These are phyloP conservation scores for Fusarium ramigenum DNA, from an alignment of 2,329 filamentous ascomycete genomes.

Conservation along the genomic window DNA sequence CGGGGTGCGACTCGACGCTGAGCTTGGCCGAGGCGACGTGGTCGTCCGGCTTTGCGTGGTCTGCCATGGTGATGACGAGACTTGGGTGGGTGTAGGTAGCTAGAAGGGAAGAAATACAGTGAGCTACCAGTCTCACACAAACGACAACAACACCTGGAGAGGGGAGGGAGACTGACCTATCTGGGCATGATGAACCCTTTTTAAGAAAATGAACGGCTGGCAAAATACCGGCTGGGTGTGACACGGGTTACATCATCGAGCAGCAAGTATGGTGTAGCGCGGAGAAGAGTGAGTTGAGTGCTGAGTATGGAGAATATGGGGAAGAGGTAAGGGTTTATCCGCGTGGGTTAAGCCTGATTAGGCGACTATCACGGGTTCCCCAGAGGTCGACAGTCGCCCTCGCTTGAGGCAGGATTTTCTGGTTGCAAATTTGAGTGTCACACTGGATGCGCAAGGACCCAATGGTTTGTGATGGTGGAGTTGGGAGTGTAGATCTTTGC, in stretches of 20 bases:
- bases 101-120: not conserved
- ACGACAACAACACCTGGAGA: too few species aligned
- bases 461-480: not conserved
- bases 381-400: conserved; percentile 18
- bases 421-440: conserved; percentile 29
- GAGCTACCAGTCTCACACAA: conserved; percentile 7
- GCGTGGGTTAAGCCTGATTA: not conserved
- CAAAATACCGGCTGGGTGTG: not conserved
- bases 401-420: not conserved
- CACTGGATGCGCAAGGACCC: not conserved
- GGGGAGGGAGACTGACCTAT: not conserved
- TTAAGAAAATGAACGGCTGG: not conserved
- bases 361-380: not conserved
- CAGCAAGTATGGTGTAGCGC: conserved; percentile 4
- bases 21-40: conserved; percentile 28
- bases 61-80: conserved; percentile 6
- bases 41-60: conserved; percentile 23
- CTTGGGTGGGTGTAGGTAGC: not conserved
- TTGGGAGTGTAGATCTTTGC: conserved; percentile 12
- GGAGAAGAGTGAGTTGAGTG: not conserved
- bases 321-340: conserved; percentile 11
- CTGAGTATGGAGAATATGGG: conserved; percentile 19
- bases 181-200: not conserved
- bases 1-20: conserved; percentile 29
- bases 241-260: conserved; percentile 17